These are phyloP conservation scores for Cryptococcus sp. DNA, from an alignment of 1,284 basidiomycete genomes.

Conservation along the genomic window DNA sequence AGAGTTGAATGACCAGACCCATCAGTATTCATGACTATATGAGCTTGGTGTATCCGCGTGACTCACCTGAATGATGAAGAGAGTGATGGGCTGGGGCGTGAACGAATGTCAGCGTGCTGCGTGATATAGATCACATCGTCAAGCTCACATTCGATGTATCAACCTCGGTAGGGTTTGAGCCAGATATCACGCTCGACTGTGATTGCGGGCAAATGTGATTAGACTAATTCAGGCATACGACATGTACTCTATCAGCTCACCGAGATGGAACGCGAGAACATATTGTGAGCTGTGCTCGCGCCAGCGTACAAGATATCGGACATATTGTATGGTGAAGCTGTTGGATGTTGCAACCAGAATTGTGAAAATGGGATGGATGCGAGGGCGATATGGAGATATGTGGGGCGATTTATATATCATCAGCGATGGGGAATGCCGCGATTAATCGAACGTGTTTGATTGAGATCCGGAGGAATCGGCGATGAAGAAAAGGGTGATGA, in stretches of 20 bases:
- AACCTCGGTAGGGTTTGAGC: constrained; percentile 67
- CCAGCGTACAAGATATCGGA: too few relatives aligned
- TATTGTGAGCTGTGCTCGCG: too few relatives aligned
- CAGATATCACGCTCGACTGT: constrained; percentile 53
- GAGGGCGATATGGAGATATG: too few relatives aligned
- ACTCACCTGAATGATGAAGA: constrained; percentile 75
- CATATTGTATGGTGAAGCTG: neutral
- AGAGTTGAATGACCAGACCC: neutral
- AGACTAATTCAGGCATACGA: too few relatives aligned
- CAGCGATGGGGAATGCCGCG: neutral
- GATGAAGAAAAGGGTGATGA: neutral
- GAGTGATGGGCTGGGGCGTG: constrained; percentile 64
- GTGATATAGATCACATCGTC: neutral
- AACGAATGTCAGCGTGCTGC: neutral
- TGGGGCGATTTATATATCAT: too few relatives aligned
- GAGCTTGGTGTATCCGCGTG: too few relatives aligned
- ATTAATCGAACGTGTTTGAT: neutral
- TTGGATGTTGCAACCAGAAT: neutral
- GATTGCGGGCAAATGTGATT: too few relatives aligned
- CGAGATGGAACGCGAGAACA: constrained; percentile 16
- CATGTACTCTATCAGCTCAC: constrained; percentile 4
- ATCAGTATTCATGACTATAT: neutral
- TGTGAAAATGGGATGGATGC: too few relatives aligned
- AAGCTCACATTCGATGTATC: constrained; percentile 58
- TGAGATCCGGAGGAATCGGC: neutral